phyloP scores from a whole-genome alignment of 108 stramenopile species.

The Nitzschia putrida region DNA sequence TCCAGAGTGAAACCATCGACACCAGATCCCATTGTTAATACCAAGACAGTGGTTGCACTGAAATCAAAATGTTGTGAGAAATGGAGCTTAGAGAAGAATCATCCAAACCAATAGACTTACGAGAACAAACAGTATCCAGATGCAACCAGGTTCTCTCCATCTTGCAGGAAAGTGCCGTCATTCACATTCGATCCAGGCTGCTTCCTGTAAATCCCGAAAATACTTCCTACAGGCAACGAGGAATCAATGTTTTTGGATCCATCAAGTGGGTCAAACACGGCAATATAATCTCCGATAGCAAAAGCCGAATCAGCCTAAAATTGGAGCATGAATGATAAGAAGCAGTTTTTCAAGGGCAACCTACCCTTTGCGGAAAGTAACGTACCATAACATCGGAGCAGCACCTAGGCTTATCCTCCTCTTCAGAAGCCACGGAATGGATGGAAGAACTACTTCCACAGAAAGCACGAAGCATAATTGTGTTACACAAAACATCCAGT shows the following conservation, averaged over 20 bases:
- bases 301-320: slow-evolving; percentile 58
- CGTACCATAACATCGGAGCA: slow-evolving; percentile 85
- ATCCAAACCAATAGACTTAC: slow-evolving; percentile 30
- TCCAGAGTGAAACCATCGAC: slow-evolving; percentile 98
- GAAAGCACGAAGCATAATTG: slow-evolving; percentile 79
- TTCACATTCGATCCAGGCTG: slow-evolving; percentile 51
- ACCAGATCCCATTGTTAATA: slow-evolving; percentile 89
- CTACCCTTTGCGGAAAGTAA: background rate
- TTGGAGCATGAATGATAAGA: background rate
- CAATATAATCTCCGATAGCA: slow-evolving; percentile 87
- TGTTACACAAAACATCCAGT: slow-evolving; percentile 88
- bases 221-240: slow-evolving; percentile 95
- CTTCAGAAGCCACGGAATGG: slow-evolving; percentile 80
- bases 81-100: background rate
- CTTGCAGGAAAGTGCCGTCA: slow-evolving; percentile 82
- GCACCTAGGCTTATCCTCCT: slow-evolving; percentile 75
- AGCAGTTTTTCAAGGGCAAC: background rate
- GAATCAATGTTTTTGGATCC: slow-evolving; percentile 96
- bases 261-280: slow-evolving; percentile 97
- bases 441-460: slow-evolving; percentile 69
- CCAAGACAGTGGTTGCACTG: slow-evolving; percentile 94
- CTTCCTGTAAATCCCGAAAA: slow-evolving; percentile 92
- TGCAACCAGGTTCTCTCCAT: slow-evolving; percentile 85
- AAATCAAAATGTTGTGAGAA: slow-evolving; percentile 7
- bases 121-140: slow-evolving; percentile 98